A percentile compares a stretch with the other conserved stretches of the same genome.
These are phyloP conservation scores for Cephalotrichum gorgonifer DNA, from an alignment of 2,329 filamentous ascomycete genomes.

Conservation along the genomic window DNA sequence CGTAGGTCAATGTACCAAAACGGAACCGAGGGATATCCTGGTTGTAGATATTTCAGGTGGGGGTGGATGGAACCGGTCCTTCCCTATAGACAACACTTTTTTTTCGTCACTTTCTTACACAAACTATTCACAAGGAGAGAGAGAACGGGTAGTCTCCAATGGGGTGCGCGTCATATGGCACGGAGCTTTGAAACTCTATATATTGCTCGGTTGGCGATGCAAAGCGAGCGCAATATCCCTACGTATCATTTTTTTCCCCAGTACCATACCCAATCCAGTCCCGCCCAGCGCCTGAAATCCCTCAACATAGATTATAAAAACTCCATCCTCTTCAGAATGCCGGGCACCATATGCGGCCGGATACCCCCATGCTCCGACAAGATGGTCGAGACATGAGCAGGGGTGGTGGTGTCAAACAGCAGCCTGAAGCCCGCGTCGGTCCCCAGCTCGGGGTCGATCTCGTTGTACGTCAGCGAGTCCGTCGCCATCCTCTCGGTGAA, in stretches of 20 bases:
- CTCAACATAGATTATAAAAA: slow-evolving; percentile 2
- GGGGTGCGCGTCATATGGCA: neutral
- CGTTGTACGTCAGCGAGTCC: slow-evolving; percentile 89
- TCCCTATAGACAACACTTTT: neutral
- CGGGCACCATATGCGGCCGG: slow-evolving; percentile 4
- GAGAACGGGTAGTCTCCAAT: neutral
- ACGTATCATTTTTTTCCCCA: neutral
- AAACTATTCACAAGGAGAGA: neutral
- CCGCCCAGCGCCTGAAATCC: neutral
- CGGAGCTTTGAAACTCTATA: neutral
- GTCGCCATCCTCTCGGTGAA: slow-evolving; percentile 78
- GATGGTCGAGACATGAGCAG: slow-evolving; percentile 77
- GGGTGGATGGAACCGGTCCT: neutral
- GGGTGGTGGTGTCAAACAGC: slow-evolving; percentile 86
- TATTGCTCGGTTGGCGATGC: neutral
- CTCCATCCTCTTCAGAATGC: slow-evolving; percentile 9
- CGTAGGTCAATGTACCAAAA: neutral
- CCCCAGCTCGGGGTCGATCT: slow-evolving; percentile 69
- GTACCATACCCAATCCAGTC: neutral
- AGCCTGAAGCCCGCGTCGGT: slow-evolving; percentile 46
- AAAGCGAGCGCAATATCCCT: neutral
- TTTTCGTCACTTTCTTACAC: neutral
- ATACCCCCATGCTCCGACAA: slow-evolving; percentile 71
- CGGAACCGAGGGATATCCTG: neutral
- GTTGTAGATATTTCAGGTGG: neutral